phyloP scores from a whole-genome alignment of 2,329 filamentous ascomycete species.

The Mycogone perniciosa region DNA sequence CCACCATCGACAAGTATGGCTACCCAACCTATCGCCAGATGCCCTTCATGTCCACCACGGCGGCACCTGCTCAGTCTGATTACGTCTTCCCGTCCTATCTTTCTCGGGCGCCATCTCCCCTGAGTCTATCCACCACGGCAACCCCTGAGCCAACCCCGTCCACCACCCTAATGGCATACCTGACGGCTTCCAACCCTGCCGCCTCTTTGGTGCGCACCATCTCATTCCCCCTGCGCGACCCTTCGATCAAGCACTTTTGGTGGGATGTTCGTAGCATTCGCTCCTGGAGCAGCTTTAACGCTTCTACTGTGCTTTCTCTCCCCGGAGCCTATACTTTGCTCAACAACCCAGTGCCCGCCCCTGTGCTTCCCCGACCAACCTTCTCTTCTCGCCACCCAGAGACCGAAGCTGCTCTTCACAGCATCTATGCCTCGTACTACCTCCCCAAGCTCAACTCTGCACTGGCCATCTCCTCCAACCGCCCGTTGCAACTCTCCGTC shows the following conservation, averaged over 20 bases:
- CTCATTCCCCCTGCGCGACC: constrained; percentile 60
- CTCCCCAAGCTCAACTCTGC: constrained; percentile 83
- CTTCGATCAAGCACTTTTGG: constrained; percentile 79
- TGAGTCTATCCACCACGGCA: constrained; percentile 30
- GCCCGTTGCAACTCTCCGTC: constrained; percentile 50
- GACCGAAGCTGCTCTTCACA: constrained; percentile 69
- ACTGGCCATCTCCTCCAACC: constrained; percentile 66
- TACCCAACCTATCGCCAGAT: constrained; percentile 81
- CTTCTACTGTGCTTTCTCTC: constrained; percentile 63
- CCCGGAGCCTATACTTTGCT: constrained; percentile 68
- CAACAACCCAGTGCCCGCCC: constrained; percentile 57
- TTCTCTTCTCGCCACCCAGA: constrained; percentile 63
- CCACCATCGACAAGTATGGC: constrained; percentile 61
- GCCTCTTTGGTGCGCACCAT: constrained; percentile 76
- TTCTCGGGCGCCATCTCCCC: constrained; percentile 41
- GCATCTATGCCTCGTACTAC: constrained; percentile 71
- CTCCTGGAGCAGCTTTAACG: constrained; percentile 74
- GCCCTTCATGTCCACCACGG: constrained; percentile 36
- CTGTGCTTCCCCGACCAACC: constrained; percentile 54
- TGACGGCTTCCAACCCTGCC: constrained; percentile 73
- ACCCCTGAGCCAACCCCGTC: constrained; percentile 42
- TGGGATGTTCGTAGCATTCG: constrained; percentile 89
- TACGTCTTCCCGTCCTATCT: constrained; percentile 42
- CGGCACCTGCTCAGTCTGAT: constrained; percentile 19
- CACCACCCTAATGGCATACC: constrained; percentile 70